Evolutionary conservation across 2,329 filamentous ascomycete genomes (phyloP), one percentile per base, ranked within the genome.

Genomic region (Monilinia aucupariae): DNA sequence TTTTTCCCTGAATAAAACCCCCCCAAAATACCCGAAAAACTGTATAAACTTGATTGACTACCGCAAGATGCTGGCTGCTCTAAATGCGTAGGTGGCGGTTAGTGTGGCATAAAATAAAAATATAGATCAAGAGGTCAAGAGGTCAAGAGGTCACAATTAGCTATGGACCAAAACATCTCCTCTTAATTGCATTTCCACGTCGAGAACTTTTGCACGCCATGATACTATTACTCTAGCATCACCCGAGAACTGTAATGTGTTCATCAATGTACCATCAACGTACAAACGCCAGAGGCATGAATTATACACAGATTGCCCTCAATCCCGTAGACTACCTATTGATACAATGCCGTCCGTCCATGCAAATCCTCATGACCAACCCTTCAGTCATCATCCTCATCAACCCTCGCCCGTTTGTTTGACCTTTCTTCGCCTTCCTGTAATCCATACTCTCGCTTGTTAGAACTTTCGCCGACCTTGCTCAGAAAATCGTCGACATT

Each of bases 401-500:
- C 90, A 30, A 93, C 84, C 69, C 89, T 85, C 27, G 88, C 88
- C 70, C 89, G 84, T 80, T 96, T 97, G 56, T 82, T 79, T 73
- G 70, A 76, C 74, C 53, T 77, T 71, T 68, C 81, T 62, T 83
- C 85, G 0, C 81, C 81, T 37, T 90, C 87, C 68, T 91, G 87
- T 64, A 94, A 77, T 0, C 90, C 91, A 73, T 89, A 92, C 43
- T 89, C 85, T 74, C 92, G 87, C 77, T 89, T 91, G 3, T 83
- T 81, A 3, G 82, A 78, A 63, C 78, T 81, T 75, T 86, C 83
- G 71, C 61, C 79, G 71, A 82, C 92, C 75, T 97, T 92, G 43
- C 85, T 88, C 74, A 99, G 85, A 79, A 99, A 96, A 71, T 90
- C 90, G 74, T 96, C 92, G 69, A 97, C 94, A 56, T 96, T 92